Evolutionary conservation across 768 basidiomycete species (phyloP).

Genomic region (Serendipita vermifera): DNA sequence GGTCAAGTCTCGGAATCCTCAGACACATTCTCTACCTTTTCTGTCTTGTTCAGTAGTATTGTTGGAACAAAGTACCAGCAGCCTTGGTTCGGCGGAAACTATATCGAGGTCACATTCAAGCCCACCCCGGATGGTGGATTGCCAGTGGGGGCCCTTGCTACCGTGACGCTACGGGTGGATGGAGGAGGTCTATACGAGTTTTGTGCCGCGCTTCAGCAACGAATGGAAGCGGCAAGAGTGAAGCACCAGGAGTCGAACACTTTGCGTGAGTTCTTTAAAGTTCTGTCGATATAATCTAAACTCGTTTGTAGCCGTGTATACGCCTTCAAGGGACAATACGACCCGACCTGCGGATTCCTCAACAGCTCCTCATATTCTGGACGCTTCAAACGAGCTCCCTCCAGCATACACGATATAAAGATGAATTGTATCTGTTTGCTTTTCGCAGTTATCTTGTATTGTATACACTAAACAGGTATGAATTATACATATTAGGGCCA

Average conservation of each 20-base stretch:
- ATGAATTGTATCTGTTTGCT: too few species aligned
- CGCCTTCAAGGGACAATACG: not conserved
- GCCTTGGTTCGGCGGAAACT: conserved; percentile 59
- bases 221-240: not conserved
- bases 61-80: conserved; percentile 62
- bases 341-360: not conserved
- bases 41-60: conserved; percentile 49
- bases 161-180: not conserved
- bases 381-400: not conserved
- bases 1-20: conserved; percentile 12
- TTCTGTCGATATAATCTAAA: not conserved
- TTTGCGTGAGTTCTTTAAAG: conserved; percentile 1
- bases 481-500: not conserved
- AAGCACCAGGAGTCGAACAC: not conserved
- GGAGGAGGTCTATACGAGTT: not conserved
- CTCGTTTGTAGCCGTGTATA: not conserved
- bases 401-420: conserved; percentile 1
- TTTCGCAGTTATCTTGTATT: not conserved
- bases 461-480: not conserved
- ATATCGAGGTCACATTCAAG: conserved; percentile 48
- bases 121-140: conserved; percentile 58
- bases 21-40: conserved; percentile 31
- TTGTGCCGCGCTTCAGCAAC: not conserved
- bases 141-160: conserved; percentile 29
- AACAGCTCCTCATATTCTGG: too few species aligned